Evolutionary conservation across 2,329 filamentous ascomycete genomes (phyloP).

Genomic region (Elsinoe australis): DNA sequence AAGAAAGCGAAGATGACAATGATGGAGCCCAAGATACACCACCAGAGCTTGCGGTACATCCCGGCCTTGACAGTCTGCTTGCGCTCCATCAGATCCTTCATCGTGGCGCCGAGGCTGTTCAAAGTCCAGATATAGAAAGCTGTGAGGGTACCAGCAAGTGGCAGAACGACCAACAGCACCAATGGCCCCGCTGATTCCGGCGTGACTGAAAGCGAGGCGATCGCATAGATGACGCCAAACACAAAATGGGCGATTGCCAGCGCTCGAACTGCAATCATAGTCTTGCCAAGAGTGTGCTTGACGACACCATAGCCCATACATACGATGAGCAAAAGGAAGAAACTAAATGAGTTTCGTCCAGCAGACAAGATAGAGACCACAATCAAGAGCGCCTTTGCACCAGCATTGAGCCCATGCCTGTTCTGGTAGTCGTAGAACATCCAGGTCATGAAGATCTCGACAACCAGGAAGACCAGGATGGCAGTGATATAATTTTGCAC

Average conservation of each 20-base stretch:
- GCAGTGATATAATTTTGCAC: conserved; percentile 99
- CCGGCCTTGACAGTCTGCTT: conserved; percentile 87
- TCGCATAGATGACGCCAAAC: conserved; percentile 87
- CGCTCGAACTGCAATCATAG: conserved; percentile 89
- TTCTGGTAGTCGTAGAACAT: conserved; percentile 98
- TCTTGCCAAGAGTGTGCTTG: conserved; percentile 81
- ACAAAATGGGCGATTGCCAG: conserved; percentile 88
- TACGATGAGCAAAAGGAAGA: conserved; percentile 94
- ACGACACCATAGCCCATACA: conserved; percentile 99
- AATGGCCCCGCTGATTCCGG: conserved; percentile 85
- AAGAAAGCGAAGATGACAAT: conserved; percentile 96
- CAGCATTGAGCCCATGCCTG: conserved; percentile 71
- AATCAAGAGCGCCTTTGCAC: conserved; percentile 78
- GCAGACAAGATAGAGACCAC: conserved; percentile 91
- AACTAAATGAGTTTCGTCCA: conserved; percentile 92
- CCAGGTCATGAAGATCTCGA: conserved; percentile 98
- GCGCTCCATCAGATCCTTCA: conserved; percentile 90
- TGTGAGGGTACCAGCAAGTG: conserved; percentile 82
- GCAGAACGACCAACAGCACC: conserved; percentile 86
- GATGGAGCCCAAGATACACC: conserved; percentile 88
- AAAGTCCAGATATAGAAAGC: conserved; percentile 99
- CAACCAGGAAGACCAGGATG: conserved; percentile 84
- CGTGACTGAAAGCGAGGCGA: conserved; percentile 80
- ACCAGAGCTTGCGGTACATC: conserved; percentile 99
- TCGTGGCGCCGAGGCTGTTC: conserved; percentile 86